Base-by-base conservation (phyloP, 2,329 filamentous ascomycete species). In the Xylogone sp. region DNA sequence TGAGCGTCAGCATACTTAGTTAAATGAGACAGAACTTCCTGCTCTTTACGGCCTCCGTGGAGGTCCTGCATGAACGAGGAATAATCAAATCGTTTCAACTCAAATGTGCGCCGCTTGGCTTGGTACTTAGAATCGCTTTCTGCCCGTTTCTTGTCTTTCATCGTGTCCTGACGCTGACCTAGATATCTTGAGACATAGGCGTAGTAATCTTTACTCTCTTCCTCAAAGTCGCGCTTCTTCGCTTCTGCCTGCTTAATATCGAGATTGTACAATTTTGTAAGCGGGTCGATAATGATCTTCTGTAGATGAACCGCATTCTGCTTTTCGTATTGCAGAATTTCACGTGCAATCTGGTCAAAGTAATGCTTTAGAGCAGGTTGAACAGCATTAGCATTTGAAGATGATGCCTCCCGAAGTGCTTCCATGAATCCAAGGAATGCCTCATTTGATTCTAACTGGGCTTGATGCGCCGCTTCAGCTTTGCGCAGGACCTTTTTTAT, bases 11-110 rank as follows among this genome's bases (percentile, higher is more conserved):
- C 95, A 67, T 92, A 99, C 66, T 87, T 93, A 1, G 94, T 99
- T 27, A 99, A 77, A 65, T 97, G 89, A 1, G 93, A 97, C 24
- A 99, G 72, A 3, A 99, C 89, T 68, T 99, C 94, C 65, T 97
- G 94, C 63, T 99, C 94, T 68, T 97, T 99, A 56, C 94, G 86
- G n/a, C 94, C 94, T 24, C 94, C 94, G 57, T 97, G 94, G n/a
- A 99, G 78, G 73, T 99, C 94, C 64, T 97, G 93, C 89, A 99
- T 96, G 66, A 97, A 99, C 13, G 90, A 96, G 2, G 93, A 97
- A 68, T 99, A 99, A 69, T 99, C 95, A 64, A 99, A 99, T 9
- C 95, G 86, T 73, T 96, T 97, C 52, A 99, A 79, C 73, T 99
- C 94, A 64, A 99, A 99, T 60, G 91, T 96, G 43, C 90, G 86